A percentile compares a stretch with the other conserved stretches of the same genome.
These are phyloP conservation scores for Nicotiana sylvestris DNA, from an alignment of 257 asterid genomes.

Conservation along the genomic window DNA sequence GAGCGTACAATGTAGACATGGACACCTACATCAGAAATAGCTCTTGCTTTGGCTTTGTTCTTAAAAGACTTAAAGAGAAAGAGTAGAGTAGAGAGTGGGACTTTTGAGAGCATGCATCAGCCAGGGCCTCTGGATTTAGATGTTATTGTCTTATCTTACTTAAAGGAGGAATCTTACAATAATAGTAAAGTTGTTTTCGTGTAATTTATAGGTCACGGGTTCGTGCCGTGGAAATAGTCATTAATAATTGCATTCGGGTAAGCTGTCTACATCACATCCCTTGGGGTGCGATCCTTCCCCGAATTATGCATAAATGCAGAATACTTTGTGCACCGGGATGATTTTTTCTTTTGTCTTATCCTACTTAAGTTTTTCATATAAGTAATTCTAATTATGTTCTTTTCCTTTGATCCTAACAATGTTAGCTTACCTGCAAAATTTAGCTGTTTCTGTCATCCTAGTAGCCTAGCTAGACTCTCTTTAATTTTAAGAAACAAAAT, in stretches of 20 bases:
- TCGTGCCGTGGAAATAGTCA: no score
- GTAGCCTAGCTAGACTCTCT: neutral
- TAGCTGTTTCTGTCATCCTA: neutral
- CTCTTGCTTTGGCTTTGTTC: neutral
- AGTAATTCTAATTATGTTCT: no score
- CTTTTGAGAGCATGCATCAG: neutral
- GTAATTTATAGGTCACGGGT: no score
- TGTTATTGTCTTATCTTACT: neutral
- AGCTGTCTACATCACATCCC: no score
- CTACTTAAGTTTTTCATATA: no score
- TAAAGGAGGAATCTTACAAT: no score
- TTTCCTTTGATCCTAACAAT: neutral
- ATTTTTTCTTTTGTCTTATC: no score
- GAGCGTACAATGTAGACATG: neutral
- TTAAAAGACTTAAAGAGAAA: neutral
- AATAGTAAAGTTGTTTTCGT: no score
- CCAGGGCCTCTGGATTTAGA: neutral
- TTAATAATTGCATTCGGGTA: no score
- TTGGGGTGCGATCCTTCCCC: no score
- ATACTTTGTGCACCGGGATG: rapidly evolving
- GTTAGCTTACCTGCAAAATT: neutral
- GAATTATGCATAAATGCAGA: no score
- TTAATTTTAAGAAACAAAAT: neutral
- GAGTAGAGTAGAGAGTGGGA: neutral
- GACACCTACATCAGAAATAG: neutral